Percentiles rank a stretch among this genome's conserved stretches.
Evolutionary conservation across 1,284 basidiomycete species (phyloP).

Genomic region (Cryptococcus sp.): DNA sequence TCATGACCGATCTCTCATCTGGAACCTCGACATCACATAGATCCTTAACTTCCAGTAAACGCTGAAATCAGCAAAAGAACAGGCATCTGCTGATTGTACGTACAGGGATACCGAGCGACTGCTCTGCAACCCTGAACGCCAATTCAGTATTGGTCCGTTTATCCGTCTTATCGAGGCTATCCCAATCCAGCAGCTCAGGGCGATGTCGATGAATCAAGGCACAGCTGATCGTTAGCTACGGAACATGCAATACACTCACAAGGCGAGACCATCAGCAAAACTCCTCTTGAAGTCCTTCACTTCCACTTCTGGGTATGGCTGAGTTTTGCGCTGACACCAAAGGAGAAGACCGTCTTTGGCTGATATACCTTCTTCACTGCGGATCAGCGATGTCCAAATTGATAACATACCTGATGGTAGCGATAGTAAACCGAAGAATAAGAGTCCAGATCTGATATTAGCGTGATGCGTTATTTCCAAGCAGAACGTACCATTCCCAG

Average conservation of each 20-base stretch:
- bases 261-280: constrained; percentile 90
- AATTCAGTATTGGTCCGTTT: constrained; percentile 74
- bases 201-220: constrained; percentile 95
- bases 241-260: constrained; percentile 57
- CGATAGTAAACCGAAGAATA: constrained; percentile 93
- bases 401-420: constrained; percentile 79
- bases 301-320: constrained; percentile 80
- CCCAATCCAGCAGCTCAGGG: constrained; percentile 84
- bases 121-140: constrained; percentile 80
- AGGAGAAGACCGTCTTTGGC: constrained; percentile 93
- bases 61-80: constrained; percentile 51
- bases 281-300: constrained; percentile 89
- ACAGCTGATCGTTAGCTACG: constrained; percentile 57
- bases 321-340: constrained; percentile 97
- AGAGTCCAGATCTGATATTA: constrained; percentile 78
- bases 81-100: background rate
- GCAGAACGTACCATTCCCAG: constrained; percentile 66
- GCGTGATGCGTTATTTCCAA: background rate
- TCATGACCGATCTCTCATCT: constrained; percentile 79
- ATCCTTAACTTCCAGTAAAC: constrained; percentile 93
- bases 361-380: constrained; percentile 91
- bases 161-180: constrained; percentile 74
- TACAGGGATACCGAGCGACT: constrained; percentile 83
- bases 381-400: constrained; percentile 5
- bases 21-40: constrained; percentile 82